Percentiles rank a stretch among this genome's conserved stretches.
These are phyloP conservation scores for Boechera retrofracta DNA, from an alignment of 345 rosid genomes.

Conservation along the genomic window DNA sequence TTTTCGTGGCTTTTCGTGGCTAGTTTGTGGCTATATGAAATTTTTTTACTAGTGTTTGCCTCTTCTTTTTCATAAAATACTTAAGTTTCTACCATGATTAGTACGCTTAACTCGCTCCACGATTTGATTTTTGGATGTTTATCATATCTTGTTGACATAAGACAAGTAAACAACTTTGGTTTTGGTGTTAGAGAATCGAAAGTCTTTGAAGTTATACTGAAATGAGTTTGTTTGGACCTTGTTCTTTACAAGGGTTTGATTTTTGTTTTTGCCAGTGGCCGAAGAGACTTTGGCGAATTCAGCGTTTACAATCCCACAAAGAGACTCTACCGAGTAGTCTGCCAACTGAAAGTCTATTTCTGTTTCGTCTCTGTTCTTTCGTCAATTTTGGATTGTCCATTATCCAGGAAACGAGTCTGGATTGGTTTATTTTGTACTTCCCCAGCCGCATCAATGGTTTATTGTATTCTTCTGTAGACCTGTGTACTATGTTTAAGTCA, in stretches of 20 bases:
- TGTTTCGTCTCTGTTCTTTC: conserved; percentile 7
- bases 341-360: background rate
- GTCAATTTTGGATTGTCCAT: conserved; percentile 5
- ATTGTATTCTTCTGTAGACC: conserved; percentile 32
- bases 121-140: background rate
- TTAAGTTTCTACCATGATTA: background rate
- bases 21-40: too few species aligned
- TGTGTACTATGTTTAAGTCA: conserved; percentile 1
- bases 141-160: conserved; percentile 1
- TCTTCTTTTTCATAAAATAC: background rate
- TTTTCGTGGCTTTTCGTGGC: too few species aligned
- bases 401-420: background rate
- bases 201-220: background rate
- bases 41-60: background rate
- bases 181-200: conserved; percentile 9
- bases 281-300: conserved; percentile 88
- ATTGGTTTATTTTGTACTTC: background rate
- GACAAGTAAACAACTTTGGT: conserved; percentile 1
- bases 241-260: conserved; percentile 57
- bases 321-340: conserved; percentile 39
- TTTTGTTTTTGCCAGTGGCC: conserved; percentile 66
- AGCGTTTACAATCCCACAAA: conserved; percentile 82
- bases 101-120: background rate
- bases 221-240: conserved; percentile 28
- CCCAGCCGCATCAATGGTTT: conserved; percentile 8